Base-by-base conservation (phyloP, 2,329 filamentous ascomycete genomes). In the Microsporum ferrugineum region DNA sequence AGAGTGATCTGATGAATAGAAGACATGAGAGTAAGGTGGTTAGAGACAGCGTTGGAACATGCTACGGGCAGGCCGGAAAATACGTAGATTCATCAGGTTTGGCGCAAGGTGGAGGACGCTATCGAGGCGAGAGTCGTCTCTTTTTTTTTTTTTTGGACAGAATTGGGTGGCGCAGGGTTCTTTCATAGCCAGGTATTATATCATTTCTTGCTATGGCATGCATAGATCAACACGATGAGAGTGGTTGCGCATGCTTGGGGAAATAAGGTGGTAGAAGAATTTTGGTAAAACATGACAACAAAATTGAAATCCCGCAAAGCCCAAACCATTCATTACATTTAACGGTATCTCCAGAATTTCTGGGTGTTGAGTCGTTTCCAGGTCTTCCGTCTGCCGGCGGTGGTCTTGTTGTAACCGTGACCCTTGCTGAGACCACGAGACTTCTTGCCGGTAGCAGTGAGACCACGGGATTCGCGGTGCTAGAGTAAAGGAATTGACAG, bases 321-420 rank as follows among this genome's bases (percentile, higher is more conserved):
- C 41, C 57, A 43, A 59, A 47, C 38, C 57, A 47, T 41, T 43
- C 31, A 45, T 59, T 56, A 57, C 60, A 59, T 59, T 61, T 78
- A 96, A 82, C 91, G 86, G 89, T 96, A 96, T 80, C 91, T 87
- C 91, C 92, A 96, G 79, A 96, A 89, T 75, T 89, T 95, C 78
- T 96, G 87, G 80, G 92, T 99, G 88, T 99, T 99, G 85, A 96
- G 91, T 79, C 89, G 86, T 89, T 96, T 96, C 95, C 94, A 99
- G 79, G 92, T 99, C 91, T 99, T 96, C 85, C 95, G 92, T 80
- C 94, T 87, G 75, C 94, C 94, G 73, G 91, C 89, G 71, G 83
- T 84, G 79, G 94, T 99, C 85, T 99, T 96, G 90, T 92, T 96
- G 91, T 89, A 99, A 76, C 88, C 86, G 83, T 97, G 92, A 73